Base-by-base conservation (phyloP, 2,329 filamentous ascomycete genomes). In the Sporothrix brasiliensis region DNA sequence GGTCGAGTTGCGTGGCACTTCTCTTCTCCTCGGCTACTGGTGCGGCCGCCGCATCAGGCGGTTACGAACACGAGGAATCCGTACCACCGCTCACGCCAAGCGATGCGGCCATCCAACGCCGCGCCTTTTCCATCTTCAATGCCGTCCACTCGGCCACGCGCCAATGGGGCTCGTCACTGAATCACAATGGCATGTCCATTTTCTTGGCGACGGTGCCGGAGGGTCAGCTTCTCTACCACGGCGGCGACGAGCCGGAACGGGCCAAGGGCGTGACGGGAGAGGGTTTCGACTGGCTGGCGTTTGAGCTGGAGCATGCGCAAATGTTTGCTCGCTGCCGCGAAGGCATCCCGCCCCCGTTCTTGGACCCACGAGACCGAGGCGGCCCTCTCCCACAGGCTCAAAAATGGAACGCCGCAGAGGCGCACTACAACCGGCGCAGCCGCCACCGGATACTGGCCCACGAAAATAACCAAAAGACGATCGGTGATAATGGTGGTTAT, bases 181-280 rank as follows among this genome's bases (percentile, higher is more conserved):
- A 91, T 71, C 91, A 93, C 78, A 93, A 93, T 77, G 91, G 91
- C 69, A 89, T 93, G 83, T 88, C 88, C 1, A 84, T 91, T 74
- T 91, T 92, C 75, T 82, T 90, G 0, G 90, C 86, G 0, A 85
- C 83, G 0, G 84, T 93, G 0, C 90, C 91, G 0, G 80, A 82
- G 21, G 89, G 88, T 3, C 90, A 88, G 0, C 80, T 89, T 49
- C 78, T 93, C 11, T 92, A 92, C 75, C 91, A 93, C 76, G 91
- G 91, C 14, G 84, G 83, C 0, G 74, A 74, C 10, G 77, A 75
- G 0, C 74, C 80, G 0, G 78, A 83, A 1, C 80, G 83, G 0
- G 83, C 91, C 0, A 77, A 79, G 2, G 84, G 83, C 1, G 7
- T 72, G 0, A 58, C n/a, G 34, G 70, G 67, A 0, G 41, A 60